Conservation (phyloP, 495 filamentous ascomycete genomes). For the Hypoxylon subgilvum region DNA sequence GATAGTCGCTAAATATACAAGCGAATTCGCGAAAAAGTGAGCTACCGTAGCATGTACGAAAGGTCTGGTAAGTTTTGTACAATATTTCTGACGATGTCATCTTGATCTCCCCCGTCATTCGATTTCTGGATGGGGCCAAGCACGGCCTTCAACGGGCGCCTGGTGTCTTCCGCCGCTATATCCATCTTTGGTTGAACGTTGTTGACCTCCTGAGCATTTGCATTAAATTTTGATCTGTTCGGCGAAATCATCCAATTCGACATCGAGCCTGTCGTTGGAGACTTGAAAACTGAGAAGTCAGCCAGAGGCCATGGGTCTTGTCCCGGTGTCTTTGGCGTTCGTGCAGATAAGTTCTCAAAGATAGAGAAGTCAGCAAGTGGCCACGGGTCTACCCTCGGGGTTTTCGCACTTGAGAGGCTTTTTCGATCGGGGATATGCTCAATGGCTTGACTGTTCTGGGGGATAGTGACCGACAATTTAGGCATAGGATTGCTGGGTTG, state of each 20-base stretch:
- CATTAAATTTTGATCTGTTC: slow-evolving; percentile 5
- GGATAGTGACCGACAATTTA: slow-evolving; percentile 14
- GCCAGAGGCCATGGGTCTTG: slow-evolving; percentile 45
- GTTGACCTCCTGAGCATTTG: slow-evolving; percentile 10
- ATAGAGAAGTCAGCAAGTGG: slow-evolving; percentile 27
- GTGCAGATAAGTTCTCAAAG: slow-evolving; percentile 17
- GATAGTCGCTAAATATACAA: slow-evolving; percentile 9
- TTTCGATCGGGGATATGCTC: slow-evolving; percentile 3
- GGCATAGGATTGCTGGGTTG: slow-evolving; percentile 7
- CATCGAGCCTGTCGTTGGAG: slow-evolving; percentile 14
- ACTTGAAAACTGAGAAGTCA: slow-evolving; percentile 49
- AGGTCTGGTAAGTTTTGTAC: slow-evolving; percentile 56
- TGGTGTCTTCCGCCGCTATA: not conserved
- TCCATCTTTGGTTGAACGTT: slow-evolving; percentile 1
- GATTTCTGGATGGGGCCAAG: slow-evolving; percentile 32
- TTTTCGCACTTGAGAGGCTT: not conserved
- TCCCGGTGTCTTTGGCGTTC: slow-evolving; percentile 9
- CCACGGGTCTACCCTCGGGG: slow-evolving; percentile 16
- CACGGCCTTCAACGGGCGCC: slow-evolving; percentile 4
- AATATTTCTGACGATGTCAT: slow-evolving; percentile 45
- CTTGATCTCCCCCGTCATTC: slow-evolving; percentile 36
- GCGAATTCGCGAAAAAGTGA: not conserved
- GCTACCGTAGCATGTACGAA: slow-evolving; percentile 59
- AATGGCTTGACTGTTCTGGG: slow-evolving; percentile 1
- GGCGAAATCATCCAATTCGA: slow-evolving; percentile 1